Conservation (phyloP, 1,284 basidiomycete species). For the Cutaneotrichosporon curvatum region DNA sequence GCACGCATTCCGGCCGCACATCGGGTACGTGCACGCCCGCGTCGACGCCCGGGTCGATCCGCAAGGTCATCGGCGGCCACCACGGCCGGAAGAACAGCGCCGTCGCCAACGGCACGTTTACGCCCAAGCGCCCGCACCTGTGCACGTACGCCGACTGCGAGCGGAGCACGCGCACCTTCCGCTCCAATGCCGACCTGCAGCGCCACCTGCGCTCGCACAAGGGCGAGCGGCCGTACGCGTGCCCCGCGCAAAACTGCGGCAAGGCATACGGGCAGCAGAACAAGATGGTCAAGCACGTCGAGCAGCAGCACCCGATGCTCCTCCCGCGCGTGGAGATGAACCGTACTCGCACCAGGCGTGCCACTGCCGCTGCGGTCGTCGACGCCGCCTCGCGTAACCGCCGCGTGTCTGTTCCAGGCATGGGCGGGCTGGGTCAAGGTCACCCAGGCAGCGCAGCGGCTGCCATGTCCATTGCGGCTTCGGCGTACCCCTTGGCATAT, state of each 20-base stretch:
- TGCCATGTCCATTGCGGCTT: too few relatives aligned
- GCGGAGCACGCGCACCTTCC: constrained; percentile 15
- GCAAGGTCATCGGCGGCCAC: not conserved
- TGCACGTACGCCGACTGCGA: constrained; percentile 14
- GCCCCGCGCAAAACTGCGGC: constrained; percentile 12
- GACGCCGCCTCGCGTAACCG: too few relatives aligned
- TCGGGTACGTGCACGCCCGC: not conserved
- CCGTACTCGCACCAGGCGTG: constrained; percentile 10
- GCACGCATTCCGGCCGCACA: not conserved
- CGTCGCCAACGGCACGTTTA: constrained; percentile 5
- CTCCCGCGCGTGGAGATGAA: constrained; percentile 8
- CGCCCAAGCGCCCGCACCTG: constrained; percentile 14
- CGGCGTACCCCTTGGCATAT: too few relatives aligned
- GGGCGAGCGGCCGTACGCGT: constrained; percentile 15
- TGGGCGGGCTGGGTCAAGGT: too few relatives aligned
- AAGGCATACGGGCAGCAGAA: constrained; percentile 22
- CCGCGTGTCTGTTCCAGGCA: too few relatives aligned
- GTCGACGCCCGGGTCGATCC: not conserved
- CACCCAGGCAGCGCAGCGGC: too few relatives aligned
- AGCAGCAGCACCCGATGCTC: constrained; percentile 16
- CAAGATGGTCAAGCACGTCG: constrained; percentile 24
- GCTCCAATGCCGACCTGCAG: constrained; percentile 23
- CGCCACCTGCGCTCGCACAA: constrained; percentile 20
- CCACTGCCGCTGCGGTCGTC: not conserved
- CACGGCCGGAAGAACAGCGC: constrained; percentile 1